Base-by-base conservation (phyloP, 306 rosid genomes). In the Rosa persica region DNA sequence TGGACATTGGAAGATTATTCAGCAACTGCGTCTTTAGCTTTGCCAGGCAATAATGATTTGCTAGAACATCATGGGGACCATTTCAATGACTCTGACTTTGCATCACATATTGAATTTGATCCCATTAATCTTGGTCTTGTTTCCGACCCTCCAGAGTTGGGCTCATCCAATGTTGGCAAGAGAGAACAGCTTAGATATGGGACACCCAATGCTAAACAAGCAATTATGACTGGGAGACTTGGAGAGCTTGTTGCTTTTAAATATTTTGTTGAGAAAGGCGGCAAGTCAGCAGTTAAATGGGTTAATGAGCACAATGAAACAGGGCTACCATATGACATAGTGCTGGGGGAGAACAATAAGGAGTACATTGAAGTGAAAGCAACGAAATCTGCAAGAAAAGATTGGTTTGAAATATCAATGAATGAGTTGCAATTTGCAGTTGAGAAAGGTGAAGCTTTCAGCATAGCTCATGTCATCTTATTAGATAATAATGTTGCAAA, bases 331-430 rank as follows among this genome's bases (percentile, higher is more conserved):
- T 95, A 87, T 70, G 99, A 95, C 81, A 27, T 95, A 19, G 80
- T 90, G 27, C 44, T 95, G 3, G 90, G 82, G 66, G 87, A 72
- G 19, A 67, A 83, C 36, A 78, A 67, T 27, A 51, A 2, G 76
- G 91, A 89, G 83, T 93, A 67, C 77, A 75, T 95, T 44, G 99
- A 95, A 91, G 99, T 95, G 67, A 95, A 95, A 82, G 84, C 99
- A 62, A 93, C 98, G 8, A 85, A 86, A 79, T 91, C 93, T 67
- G 82, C 78, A 23, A 87, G 79, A 77, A 93, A 95, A 78, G 97
- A 95, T 83, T 95, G 99, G 99, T 91, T 93, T 47, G 72, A 80
- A 70, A 91, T 95, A 83, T 79, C 99, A 19, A 12, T 27, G 30
- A 91, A 85, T 61, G 99, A 95, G 76, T 91, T 96, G 99, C 89